Percentiles rank a stretch among this genome's conserved stretches.
Evolutionary conservation across 495 filamentous ascomycete species (phyloP).

Genomic region (Lophium mytilinum): DNA sequence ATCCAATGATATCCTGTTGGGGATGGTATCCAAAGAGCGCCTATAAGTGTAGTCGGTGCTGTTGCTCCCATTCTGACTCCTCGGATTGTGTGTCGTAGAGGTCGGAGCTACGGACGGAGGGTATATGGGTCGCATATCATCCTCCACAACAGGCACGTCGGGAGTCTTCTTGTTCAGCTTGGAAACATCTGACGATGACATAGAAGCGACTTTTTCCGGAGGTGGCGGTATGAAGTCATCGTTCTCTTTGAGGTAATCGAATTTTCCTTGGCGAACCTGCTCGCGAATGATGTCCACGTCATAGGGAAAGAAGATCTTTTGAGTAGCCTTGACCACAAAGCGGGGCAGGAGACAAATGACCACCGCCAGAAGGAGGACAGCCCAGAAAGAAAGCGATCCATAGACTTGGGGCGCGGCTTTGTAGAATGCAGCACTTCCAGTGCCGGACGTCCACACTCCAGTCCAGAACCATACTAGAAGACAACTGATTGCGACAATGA

Average conservation of each 20-base stretch:
- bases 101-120: conserved; percentile 74
- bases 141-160: conserved; percentile 56
- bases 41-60: conserved; percentile 74
- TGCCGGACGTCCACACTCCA: conserved; percentile 72
- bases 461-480: conserved; percentile 96
- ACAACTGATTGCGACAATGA: conserved; percentile 73
- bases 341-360: conserved; percentile 76
- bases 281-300: conserved; percentile 97
- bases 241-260: conserved; percentile 55
- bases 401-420: conserved; percentile 70
- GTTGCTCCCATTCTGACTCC: conserved; percentile 85
- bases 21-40: conserved; percentile 10
- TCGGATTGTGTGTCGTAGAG: conserved; percentile 69
- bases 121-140: conserved; percentile 84
- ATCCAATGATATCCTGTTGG: conserved; percentile 30
- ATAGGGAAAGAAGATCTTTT: conserved; percentile 86
- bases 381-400: conserved; percentile 77
- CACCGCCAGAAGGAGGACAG: conserved; percentile 62
- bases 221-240: conserved; percentile 36
- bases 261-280: conserved; percentile 73
- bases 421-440: conserved; percentile 64
- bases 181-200: conserved; percentile 54
- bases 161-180: conserved; percentile 32
- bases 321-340: conserved; percentile 72
- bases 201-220: conserved; percentile 38